A percentile compares a stretch with the other conserved stretches of the same genome.
phyloP scores from a whole-genome alignment of 2,329 filamentous ascomycete genomes.

The Colletotrichum filicis region DNA sequence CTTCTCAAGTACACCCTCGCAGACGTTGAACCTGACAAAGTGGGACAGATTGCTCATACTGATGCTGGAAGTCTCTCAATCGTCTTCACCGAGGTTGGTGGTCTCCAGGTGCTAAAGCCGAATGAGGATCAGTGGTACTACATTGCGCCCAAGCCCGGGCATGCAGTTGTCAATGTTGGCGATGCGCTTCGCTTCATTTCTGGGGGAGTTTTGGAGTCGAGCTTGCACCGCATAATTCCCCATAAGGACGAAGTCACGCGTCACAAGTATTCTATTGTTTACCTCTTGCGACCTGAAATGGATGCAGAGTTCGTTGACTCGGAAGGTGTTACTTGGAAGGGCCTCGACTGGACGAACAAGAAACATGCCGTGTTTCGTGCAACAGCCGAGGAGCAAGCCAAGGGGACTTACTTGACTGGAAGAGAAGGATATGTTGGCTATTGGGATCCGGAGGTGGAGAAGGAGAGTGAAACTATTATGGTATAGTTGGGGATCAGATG shows the following conservation, averaged over 20 bases:
- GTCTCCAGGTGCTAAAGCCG: conserved; percentile 36
- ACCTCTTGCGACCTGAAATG: conserved; percentile 38
- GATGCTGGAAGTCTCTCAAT: conserved; percentile 38
- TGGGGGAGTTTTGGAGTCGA: conserved; percentile 25
- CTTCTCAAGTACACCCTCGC: conserved; percentile 19
- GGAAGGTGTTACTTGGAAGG: conserved; percentile 33
- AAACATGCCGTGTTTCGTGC: conserved; percentile 37
- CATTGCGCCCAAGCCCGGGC: conserved; percentile 33
- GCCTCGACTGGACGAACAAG: conserved; percentile 39
- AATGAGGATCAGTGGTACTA: conserved; percentile 36
- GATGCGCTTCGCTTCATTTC: conserved; percentile 36
- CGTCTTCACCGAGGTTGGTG: conserved; percentile 37
- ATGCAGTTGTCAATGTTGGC: conserved; percentile 31
- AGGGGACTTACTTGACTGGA: conserved; percentile 14
- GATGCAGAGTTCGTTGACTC: conserved; percentile 35
- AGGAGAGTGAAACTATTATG: conserved; percentile 6
- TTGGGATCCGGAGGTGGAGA: conserved; percentile 17
- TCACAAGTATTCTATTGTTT: conserved; percentile 38
- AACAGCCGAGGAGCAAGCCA: conserved; percentile 8
- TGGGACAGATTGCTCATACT: conserved; percentile 35
- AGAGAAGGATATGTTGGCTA: conserved; percentile 19
- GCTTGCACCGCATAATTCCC: conserved; percentile 37
- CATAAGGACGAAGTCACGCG: conserved; percentile 32
- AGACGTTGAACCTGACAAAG: conserved; percentile 3
- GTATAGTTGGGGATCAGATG: too few relatives aligned